Percentiles rank a stretch among this genome's conserved stretches.
phyloP scores from a whole-genome alignment of 1,284 basidiomycete species.

The Puccinia coronata region DNA sequence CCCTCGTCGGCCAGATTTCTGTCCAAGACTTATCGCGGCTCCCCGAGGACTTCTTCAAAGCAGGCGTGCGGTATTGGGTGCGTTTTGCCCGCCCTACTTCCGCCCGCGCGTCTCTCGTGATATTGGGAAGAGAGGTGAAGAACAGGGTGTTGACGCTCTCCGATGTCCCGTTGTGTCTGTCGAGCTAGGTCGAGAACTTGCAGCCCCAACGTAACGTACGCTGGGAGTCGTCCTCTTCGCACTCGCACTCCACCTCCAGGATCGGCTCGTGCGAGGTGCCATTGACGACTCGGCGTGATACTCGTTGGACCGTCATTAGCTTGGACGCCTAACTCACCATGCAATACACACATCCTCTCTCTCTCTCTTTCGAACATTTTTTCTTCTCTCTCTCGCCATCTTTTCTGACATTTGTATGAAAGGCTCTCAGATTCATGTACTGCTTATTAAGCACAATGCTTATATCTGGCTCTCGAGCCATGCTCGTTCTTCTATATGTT shows the following conservation, averaged over 20 bases:
- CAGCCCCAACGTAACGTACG: conserved; percentile 27
- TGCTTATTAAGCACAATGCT: no score
- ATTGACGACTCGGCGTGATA: conserved; percentile 28
- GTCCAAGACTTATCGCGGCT: conserved; percentile 33
- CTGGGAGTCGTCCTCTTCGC: conserved; percentile 14
- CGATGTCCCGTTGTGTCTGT: neutral
- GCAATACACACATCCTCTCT: neutral
- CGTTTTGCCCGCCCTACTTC: neutral
- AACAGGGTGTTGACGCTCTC: neutral
- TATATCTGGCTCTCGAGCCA: no score
- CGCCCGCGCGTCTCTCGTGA: neutral
- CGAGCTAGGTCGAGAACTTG: conserved; percentile 24
- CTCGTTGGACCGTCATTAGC: conserved; percentile 7
- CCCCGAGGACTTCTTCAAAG: conserved; percentile 32
- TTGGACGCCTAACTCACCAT: conserved; percentile 1
- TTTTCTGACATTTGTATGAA: no score
- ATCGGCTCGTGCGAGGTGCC: neutral
- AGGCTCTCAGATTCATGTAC: no score
- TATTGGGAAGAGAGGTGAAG: neutral
- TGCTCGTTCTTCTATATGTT: no score
- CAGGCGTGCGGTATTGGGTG: conserved; percentile 42
- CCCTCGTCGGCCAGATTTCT: conserved; percentile 1
- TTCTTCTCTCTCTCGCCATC: neutral
- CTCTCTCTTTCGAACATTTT: neutral
- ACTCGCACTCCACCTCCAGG: neutral